phyloP scores from a whole-genome alignment of 2,329 filamentous ascomycete genomes.

The Tricladium varicosporioides region DNA sequence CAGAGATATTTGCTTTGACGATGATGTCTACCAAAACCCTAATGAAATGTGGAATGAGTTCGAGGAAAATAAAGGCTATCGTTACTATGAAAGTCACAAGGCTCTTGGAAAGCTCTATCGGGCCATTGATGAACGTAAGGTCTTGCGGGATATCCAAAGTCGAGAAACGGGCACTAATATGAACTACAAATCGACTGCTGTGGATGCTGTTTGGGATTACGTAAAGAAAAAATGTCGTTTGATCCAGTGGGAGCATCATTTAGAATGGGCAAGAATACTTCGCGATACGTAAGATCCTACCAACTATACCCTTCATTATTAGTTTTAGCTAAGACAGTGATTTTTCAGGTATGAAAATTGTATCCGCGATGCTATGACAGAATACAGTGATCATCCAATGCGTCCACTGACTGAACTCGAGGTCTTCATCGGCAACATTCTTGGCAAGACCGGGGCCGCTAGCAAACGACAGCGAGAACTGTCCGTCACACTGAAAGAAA shows the following conservation, averaged over 20 bases:
- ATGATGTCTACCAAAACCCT: not conserved
- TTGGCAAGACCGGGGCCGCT: conserved; percentile 45
- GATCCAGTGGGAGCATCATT: conserved; percentile 40
- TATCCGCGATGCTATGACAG: conserved; percentile 46
- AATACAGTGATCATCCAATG: conserved; percentile 40
- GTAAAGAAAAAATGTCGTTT: conserved; percentile 34
- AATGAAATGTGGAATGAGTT: conserved; percentile 45
- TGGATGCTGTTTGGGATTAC: conserved; percentile 39
- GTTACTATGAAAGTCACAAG: conserved; percentile 67
- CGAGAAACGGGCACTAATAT: no score
- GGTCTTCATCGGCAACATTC: conserved; percentile 56
- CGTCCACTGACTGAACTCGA: conserved; percentile 48
- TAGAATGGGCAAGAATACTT: conserved; percentile 39
- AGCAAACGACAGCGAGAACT: conserved; percentile 40
- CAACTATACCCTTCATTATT: no score
- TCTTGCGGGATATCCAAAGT: conserved; percentile 43
- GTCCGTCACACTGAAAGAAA: conserved; percentile 42
- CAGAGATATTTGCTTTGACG: conserved; percentile 23
- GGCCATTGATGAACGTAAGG: conserved; percentile 67
- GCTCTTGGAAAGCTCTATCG: conserved; percentile 70
- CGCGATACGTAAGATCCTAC: conserved; percentile 48
- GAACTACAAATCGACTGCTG: conserved; percentile 18
- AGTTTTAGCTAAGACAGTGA: not conserved
- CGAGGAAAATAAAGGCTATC: conserved; percentile 45
- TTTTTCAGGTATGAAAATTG: conserved; percentile 49